A percentile compares a stretch with the other conserved stretches of the same genome.
phyloP scores from a whole-genome alignment of 306 rosid species.

The Argentina anserina region DNA sequence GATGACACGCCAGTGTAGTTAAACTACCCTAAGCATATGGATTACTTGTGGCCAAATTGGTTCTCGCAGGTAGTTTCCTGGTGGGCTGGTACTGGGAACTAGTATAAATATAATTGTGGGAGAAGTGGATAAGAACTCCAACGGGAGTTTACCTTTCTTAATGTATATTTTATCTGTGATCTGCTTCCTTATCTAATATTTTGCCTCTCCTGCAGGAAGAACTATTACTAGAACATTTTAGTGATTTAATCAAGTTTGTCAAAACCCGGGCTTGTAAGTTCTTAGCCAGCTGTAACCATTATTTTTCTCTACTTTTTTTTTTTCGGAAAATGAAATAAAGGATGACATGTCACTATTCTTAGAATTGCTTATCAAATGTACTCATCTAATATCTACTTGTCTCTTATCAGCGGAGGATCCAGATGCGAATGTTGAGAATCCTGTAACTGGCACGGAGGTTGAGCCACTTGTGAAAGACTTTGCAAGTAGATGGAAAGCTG shows the following conservation, averaged over 20 bases:
- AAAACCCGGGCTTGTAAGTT: conserved; percentile 91
- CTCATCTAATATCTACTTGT: conserved; percentile 23
- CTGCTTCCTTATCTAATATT: conserved; percentile 23
- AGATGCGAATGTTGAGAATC: conserved; percentile 51
- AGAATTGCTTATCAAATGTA: conserved; percentile 4
- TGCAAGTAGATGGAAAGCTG: conserved; percentile 92
- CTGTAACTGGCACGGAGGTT: conserved; percentile 66
- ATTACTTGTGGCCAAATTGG: background rate
- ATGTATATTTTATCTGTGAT: background rate
- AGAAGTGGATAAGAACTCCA: background rate
- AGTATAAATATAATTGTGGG: background rate
- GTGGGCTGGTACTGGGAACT: background rate
- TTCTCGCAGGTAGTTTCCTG: background rate
- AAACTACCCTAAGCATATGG: background rate
- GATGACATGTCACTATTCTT: background rate
- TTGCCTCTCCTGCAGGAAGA: conserved; percentile 70
- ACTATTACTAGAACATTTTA: conserved; percentile 81
- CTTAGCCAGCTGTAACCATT: conserved; percentile 6
- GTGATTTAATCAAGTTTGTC: conserved; percentile 76
- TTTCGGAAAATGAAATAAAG: background rate
- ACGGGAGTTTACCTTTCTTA: background rate
- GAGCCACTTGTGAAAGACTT: conserved; percentile 97
- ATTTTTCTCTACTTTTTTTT: too few relatives aligned
- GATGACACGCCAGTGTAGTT: background rate
- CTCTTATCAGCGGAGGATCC: conserved; percentile 81